Base-by-base conservation (phyloP, 208 protist genomes). In the Wallacemonas sp. region DNA sequence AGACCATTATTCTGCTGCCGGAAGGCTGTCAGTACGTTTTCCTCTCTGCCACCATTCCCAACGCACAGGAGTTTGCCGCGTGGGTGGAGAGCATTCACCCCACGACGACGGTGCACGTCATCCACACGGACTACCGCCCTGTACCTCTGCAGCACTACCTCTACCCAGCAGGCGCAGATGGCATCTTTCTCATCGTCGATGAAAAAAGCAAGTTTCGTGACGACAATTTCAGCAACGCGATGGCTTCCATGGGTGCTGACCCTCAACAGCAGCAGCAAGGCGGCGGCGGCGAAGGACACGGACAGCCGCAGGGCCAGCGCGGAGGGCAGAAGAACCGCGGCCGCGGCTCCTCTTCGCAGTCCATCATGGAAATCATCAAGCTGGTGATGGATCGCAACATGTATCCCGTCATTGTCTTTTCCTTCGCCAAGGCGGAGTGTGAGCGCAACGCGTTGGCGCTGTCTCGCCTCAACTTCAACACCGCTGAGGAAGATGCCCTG, bases 11-110 rank as follows among this genome's bases (percentile, higher is more conserved):
- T 74, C 65, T 99, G 8, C 80, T 99, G 9, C 98, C 98, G 2
- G 86, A 98, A 44, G 95, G 95, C 31, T 98, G 99, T 33, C 86
- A 98, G 63, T 99, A 99, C 72, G 98, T 99, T 22, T 99, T 99
- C 75, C 93, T 99, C n/a, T 99, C 98, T 1, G 99, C 99, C 17
- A 99, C 99, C 5, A 99, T 99, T 65, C 98, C 99, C n/a, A 99
- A 99, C 82, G 98, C 98, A 14, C 62, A 76, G 2, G 98, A 99
- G 78, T 99, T 99, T 80, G 98, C 99, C 5, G 80, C 96, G 42
- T 99, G 99, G 99, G 98, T 99, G 58, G 94, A 98, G 67, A 93
- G 95, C 60, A 95, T 98, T 49, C 97, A 99, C 68, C 86, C 97
- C 3, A 80, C 74, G 9, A 98, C 99, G 47, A 98, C 98, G 55